Evolutionary conservation across 2,329 filamentous ascomycete genomes (phyloP).

Genomic region (Monilinia polystroma): DNA sequence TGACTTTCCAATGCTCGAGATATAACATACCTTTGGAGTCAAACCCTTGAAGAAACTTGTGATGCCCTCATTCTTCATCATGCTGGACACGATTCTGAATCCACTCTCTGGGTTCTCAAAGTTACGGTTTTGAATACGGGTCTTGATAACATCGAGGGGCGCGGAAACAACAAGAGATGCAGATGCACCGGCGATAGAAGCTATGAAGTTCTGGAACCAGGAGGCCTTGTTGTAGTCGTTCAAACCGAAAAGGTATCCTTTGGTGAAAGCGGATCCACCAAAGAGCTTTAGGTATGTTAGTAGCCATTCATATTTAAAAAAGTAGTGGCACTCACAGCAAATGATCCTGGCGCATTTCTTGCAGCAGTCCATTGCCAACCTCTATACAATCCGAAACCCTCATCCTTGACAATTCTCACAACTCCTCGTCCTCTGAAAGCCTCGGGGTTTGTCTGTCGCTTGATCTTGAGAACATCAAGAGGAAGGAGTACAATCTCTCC

Average conservation of each 20-base stretch:
- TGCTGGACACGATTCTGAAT: constrained; percentile 86
- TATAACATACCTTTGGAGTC: constrained; percentile 70
- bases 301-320: constrained; percentile 30
- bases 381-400: constrained; percentile 93
- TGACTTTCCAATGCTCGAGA: background rate
- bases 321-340: constrained; percentile 67
- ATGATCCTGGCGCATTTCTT: constrained; percentile 93
- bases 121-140: constrained; percentile 96
- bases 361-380: constrained; percentile 98
- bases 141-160: constrained; percentile 96
- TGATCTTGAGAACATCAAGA: constrained; percentile 97
- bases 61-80: constrained; percentile 86
- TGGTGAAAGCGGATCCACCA: constrained; percentile 93
- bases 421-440: constrained; percentile 93
- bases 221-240: constrained; percentile 91
- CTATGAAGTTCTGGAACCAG: constrained; percentile 97
- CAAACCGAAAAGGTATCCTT: constrained; percentile 90
- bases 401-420: constrained; percentile 84
- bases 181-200: constrained; percentile 90
- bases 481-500: constrained; percentile 95
- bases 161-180: constrained; percentile 96
- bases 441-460: constrained; percentile 98
- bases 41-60: constrained; percentile 96
- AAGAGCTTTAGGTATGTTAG: constrained; percentile 65
- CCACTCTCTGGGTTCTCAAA: constrained; percentile 97